phyloP scores from a whole-genome alignment of 805 yeast genomes.

The Kodamaea kaohsiungensis region DNA sequence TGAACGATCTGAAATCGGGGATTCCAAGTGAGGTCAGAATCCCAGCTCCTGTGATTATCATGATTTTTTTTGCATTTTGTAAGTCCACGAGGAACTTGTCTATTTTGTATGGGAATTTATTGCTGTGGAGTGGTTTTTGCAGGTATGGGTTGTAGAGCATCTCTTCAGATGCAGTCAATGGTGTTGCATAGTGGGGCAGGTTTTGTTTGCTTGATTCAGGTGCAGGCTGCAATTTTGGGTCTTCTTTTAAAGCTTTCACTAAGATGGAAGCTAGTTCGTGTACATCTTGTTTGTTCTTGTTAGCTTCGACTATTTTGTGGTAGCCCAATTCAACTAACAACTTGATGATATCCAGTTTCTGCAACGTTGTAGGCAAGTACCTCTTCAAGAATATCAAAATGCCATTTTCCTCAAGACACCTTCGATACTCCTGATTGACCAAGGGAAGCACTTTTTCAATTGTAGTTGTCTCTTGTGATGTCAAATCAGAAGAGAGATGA shows the following conservation, averaged over 20 bases:
- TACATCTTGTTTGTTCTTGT: not conserved
- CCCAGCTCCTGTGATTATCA: constrained; percentile 91
- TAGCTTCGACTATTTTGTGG: not conserved
- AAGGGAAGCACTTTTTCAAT: not conserved
- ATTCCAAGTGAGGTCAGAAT: constrained; percentile 87
- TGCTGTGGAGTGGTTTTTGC: constrained; percentile 1
- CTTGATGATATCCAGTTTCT: constrained; percentile 16
- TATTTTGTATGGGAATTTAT: constrained; percentile 11
- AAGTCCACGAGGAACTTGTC: constrained; percentile 18
- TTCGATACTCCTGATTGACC: constrained; percentile 11
- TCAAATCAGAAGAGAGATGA: not conserved
- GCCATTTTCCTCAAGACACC: constrained; percentile 14
- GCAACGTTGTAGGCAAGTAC: constrained; percentile 15
- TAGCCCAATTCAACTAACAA: constrained; percentile 21
- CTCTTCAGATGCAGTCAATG: not conserved
- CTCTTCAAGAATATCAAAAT: constrained; percentile 14
- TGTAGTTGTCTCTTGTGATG: not conserved
- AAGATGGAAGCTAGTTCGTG: not conserved
- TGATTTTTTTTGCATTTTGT: constrained; percentile 41
- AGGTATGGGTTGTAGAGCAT: constrained; percentile 3
- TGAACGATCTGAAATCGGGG: constrained; percentile 89
- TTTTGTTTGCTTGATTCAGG: not conserved
- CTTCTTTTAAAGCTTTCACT: not conserved
- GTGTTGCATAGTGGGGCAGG: not conserved
- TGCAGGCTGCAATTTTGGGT: not conserved